phyloP scores from a whole-genome alignment of 2,329 filamentous ascomycete genomes.

The Ploettnerulaceae sp. region DNA sequence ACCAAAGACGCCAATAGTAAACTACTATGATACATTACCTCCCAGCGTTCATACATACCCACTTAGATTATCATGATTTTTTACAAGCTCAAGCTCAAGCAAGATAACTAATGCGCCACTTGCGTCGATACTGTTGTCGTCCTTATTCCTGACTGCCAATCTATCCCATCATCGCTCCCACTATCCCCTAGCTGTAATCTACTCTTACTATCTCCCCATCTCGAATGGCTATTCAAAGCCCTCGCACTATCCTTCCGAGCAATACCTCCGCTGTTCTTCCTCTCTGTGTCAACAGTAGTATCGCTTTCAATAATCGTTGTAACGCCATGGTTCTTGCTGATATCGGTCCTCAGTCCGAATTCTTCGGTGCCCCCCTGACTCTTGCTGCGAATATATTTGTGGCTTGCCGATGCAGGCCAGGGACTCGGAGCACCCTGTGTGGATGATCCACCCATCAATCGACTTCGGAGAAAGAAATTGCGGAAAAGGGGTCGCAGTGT shows the following conservation, averaged over 20 bases:
- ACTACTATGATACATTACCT: no score
- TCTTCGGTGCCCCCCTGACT: constrained; percentile 10
- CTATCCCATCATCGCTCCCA: constrained; percentile 14
- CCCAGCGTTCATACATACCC: no score
- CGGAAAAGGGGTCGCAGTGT: constrained; percentile 37
- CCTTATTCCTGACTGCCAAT: constrained; percentile 15
- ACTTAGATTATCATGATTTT: no score
- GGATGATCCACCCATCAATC: constrained; percentile 15
- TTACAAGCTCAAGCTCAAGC: no score
- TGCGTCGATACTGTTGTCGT: constrained; percentile 19
- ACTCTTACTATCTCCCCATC: constrained; percentile 15
- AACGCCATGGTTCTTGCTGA: constrained; percentile 15
- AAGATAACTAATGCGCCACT: constrained; percentile 6
- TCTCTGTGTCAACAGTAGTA: constrained; percentile 3
- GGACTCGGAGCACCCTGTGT: neutral
- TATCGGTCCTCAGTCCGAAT: constrained; percentile 19
- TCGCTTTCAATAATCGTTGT: constrained; percentile 20
- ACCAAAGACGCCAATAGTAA: no score
- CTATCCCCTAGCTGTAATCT: constrained; percentile 10
- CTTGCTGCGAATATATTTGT: constrained; percentile 15
- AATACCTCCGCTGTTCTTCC: constrained; percentile 4
- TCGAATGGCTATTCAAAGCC: neutral
- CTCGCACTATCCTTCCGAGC: neutral
- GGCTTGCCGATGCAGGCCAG: constrained; percentile 11
- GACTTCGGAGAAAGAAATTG: constrained; percentile 21